These are phyloP conservation scores for Fusarium sp. DNA, from an alignment of 2,329 filamentous ascomycete species.

Conservation along the genomic window DNA sequence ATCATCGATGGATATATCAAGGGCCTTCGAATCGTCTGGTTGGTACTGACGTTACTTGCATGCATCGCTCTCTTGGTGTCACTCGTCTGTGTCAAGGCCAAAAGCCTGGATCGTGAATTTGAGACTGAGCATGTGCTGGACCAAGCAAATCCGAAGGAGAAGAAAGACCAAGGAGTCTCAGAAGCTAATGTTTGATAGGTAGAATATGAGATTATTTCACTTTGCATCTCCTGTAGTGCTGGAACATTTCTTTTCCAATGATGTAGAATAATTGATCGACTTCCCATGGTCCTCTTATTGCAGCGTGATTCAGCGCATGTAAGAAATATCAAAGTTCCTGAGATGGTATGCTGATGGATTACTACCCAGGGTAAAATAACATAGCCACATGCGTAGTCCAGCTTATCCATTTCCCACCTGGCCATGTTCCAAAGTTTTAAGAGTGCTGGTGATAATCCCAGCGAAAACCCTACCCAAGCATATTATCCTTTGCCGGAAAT, in stretches of 20 bases:
- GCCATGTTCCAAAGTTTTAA: background rate
- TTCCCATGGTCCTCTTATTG: background rate
- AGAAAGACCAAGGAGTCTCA: background rate
- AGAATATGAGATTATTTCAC: background rate
- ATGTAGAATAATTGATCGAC: background rate
- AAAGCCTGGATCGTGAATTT: constrained; percentile 37
- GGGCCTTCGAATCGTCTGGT: constrained; percentile 47
- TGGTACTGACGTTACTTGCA: constrained; percentile 44
- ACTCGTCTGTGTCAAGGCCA: constrained; percentile 25
- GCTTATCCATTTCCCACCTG: background rate
- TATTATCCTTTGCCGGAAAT: background rate
- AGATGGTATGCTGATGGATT: background rate
- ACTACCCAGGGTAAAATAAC: too few species aligned
- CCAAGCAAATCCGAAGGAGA: background rate
- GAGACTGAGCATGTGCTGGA: constrained; percentile 34
- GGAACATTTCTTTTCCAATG: background rate
- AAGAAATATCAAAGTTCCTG: background rate
- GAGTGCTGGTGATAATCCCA: background rate
- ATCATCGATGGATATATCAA: constrained; percentile 48
- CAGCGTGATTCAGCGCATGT: background rate
- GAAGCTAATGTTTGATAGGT: constrained; percentile 19
- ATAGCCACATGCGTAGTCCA: background rate
- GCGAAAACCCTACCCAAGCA: background rate
- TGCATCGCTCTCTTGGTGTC: constrained; percentile 34
- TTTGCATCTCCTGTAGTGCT: background rate